Evolutionary conservation across 1,139 yeast species (phyloP).

Genomic region (Saccharomyces hybrid): DNA sequence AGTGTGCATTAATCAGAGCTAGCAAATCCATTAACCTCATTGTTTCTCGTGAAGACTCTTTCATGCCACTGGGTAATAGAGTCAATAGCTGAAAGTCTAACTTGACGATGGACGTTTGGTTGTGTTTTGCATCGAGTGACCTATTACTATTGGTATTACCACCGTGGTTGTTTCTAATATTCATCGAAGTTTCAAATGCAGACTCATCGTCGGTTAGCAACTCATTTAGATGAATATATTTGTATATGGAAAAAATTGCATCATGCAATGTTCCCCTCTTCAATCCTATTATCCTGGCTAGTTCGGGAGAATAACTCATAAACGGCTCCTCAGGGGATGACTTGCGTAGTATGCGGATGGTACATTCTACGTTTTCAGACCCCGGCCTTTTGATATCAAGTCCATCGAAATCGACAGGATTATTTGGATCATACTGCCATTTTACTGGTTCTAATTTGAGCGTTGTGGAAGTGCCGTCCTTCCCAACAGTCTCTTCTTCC

Average conservation of each 20-base stretch:
- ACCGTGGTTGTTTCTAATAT: neutral
- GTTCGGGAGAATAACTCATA: constrained; percentile 42
- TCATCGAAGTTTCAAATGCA: neutral
- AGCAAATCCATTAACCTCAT: constrained; percentile 3
- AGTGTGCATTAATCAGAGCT: constrained; percentile 37
- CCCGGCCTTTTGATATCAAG: constrained; percentile 74
- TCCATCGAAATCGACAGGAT: constrained; percentile 62
- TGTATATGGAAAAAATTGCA: constrained; percentile 72
- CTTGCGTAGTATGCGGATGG: constrained; percentile 67
- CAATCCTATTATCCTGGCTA: constrained; percentile 61
- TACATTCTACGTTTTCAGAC: constrained; percentile 47
- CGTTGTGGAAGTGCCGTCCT: neutral
- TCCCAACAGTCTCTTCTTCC: neutral
- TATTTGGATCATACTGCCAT: constrained; percentile 49
- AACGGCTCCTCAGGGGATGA: constrained; percentile 47
- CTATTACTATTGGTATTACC: neutral
- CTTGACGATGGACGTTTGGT: neutral
- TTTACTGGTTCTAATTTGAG: constrained; percentile 36
- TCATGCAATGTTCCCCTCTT: constrained; percentile 74
- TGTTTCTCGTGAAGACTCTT: constrained; percentile 16
- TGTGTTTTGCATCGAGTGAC: neutral
- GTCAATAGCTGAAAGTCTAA: neutral
- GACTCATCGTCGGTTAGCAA: constrained; percentile 2
- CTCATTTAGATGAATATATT: constrained; percentile 39
- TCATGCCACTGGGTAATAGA: neutral